phyloP scores from a whole-genome alignment of 2,329 filamentous ascomycete genomes.

The Curvularia eragrostidis region DNA sequence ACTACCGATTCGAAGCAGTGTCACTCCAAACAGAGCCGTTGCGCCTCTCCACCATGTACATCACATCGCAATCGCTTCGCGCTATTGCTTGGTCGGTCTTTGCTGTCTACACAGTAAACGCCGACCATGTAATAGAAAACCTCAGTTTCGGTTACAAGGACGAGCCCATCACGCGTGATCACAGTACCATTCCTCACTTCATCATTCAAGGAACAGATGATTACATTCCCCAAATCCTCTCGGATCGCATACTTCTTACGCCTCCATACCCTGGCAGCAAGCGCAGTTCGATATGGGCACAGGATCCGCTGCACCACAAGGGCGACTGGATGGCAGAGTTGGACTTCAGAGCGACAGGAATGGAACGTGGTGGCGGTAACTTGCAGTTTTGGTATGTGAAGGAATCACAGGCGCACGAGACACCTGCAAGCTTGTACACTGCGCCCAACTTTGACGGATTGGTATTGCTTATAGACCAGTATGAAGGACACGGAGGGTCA shows the following conservation, averaged over 20 bases:
- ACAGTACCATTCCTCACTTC: constrained; percentile 64
- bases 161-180: constrained; percentile 70
- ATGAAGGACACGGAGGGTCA: constrained; percentile 78
- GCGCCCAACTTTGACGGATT: constrained; percentile 88
- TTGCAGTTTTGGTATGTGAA: constrained; percentile 91
- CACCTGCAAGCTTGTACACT: constrained; percentile 81
- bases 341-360: constrained; percentile 85
- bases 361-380: constrained; percentile 85
- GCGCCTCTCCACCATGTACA: constrained; percentile 39
- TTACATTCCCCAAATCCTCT: constrained; percentile 68
- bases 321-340: constrained; percentile 82
- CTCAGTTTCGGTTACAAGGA: constrained; percentile 78
- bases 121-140: constrained; percentile 72
- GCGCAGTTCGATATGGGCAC: constrained; percentile 82
- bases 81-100: constrained; percentile 52
- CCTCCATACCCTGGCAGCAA: constrained; percentile 86
- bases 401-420: constrained; percentile 69
- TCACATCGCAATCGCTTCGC: constrained; percentile 50
- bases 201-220: constrained; percentile 59
- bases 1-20: not conserved
- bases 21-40: constrained; percentile 9
- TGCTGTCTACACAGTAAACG: constrained; percentile 60
- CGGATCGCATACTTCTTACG: constrained; percentile 90
- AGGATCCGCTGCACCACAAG: constrained; percentile 64
- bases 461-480: constrained; percentile 82